Evolutionary conservation across 2,329 filamentous ascomycete species (phyloP).

Genomic region (Monosporascus ibericus): DNA sequence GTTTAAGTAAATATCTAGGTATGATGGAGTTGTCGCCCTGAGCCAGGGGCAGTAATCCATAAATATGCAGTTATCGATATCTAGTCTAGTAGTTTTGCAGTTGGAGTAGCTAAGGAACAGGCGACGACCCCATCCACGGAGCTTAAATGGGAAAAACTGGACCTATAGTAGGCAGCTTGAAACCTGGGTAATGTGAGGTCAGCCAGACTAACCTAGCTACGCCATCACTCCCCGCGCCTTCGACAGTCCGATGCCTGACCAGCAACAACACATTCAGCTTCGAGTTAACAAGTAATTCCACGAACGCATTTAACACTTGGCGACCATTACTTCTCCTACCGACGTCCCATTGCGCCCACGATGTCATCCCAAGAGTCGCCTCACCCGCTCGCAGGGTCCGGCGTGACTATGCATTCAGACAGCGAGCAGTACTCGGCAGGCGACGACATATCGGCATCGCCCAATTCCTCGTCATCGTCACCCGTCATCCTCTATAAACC

Average conservation of each 20-base stretch:
- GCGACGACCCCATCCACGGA: too few species aligned
- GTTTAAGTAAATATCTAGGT: not conserved
- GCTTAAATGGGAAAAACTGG: too few species aligned
- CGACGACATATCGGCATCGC: conserved; percentile 55
- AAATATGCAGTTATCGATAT: too few species aligned
- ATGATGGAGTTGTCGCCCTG: too few species aligned
- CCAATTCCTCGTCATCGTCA: conserved; percentile 53
- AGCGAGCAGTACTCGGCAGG: conserved; percentile 73
- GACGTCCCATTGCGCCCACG: conserved; percentile 6
- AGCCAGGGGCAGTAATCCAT: too few species aligned
- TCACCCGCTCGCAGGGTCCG: conserved; percentile 61
- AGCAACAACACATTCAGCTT: not conserved
- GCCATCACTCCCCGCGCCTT: not conserved
- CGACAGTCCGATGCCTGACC: not conserved
- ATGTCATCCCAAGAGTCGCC: conserved; percentile 48
- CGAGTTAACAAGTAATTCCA: not conserved
- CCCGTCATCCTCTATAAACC: conserved; percentile 82
- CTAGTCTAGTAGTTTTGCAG: too few species aligned
- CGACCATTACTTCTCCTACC: not conserved
- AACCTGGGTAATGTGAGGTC: too few species aligned
- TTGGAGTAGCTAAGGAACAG: too few species aligned
- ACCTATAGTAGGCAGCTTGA: too few species aligned
- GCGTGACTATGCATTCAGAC: conserved; percentile 74
- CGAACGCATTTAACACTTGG: not conserved
- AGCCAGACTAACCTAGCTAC: too few species aligned